Evolutionary conservation across 2,329 filamentous ascomycete species (phyloP), one percentile per base, ranked within the genome.

Genomic region (Thielaviopsis musarum): DNA sequence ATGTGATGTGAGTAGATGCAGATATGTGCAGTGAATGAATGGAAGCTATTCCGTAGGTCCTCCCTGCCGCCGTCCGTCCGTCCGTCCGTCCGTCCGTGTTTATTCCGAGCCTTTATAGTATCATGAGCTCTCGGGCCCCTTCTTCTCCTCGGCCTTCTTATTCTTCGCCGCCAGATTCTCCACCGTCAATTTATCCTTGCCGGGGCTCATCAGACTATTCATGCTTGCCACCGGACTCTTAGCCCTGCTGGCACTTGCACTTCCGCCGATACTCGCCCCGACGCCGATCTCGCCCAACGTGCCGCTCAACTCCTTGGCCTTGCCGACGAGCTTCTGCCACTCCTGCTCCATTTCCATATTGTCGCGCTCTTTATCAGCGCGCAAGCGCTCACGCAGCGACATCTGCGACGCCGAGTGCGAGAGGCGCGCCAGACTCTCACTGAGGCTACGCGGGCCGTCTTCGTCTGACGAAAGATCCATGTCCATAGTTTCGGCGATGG

Each of bases 351-450:
- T 61, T 51, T 61, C 63, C 28, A 64, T 62, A 22, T 59, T 57
- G 6, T 63, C 63, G 56, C 64, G 62, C 34, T 65, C 61, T 24
- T 64, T 59, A 28, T 64, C 63, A n/a, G 24, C 45, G 24, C 57
- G 54, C 34, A 61, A 49, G 7, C 57, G 41, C 34, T 61, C 60
- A 3, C 60, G 53, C 49, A 61, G 41, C 41, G 52, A 56, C 45
- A 61, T 28, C 21, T 49, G 12, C 9, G 56, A 59, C 10, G 54
- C 52, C 10, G 45, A 53, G 28, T 53, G 54, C n/a, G 55, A 58
- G 17, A 61, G 54, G 6, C 60, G 52, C 24, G 60, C 60, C 22
- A 61, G 48, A 17, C 53, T 51, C 26, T 61, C 60, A 28, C 56
- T 56, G 21, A 61, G 56, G 21, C 60, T 61, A 13, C 60, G 52